Conservation (phyloP, 148 eudicot species). For the Persicaria maculosa region DNA sequence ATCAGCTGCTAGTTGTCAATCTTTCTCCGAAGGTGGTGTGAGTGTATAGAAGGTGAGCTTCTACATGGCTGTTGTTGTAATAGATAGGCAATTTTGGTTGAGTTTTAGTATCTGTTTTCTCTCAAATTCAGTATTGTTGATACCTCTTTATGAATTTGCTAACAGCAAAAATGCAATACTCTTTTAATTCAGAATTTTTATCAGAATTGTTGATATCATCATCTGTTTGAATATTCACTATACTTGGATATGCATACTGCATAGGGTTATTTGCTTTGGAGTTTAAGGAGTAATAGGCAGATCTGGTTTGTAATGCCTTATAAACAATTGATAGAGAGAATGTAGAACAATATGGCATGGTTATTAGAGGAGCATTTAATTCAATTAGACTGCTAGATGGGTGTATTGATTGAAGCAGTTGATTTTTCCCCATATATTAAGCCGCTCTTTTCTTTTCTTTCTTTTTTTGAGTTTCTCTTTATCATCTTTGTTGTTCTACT, state of each 20-base stretch:
- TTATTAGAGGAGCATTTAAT: background rate
- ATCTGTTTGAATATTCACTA: too few species aligned
- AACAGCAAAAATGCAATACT: too few species aligned
- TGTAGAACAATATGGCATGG: background rate
- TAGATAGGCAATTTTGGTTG: background rate
- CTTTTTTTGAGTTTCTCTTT: background rate
- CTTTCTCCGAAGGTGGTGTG: background rate
- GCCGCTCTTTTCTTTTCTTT: background rate
- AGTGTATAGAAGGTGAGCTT: slow-evolving; percentile 1
- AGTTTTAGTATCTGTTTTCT: background rate
- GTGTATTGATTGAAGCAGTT: background rate
- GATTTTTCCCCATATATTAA: background rate
- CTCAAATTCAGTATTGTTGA: background rate
- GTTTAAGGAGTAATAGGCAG: background rate
- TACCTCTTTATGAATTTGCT: background rate
- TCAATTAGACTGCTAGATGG: background rate
- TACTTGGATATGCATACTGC: background rate
- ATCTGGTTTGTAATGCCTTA: background rate
- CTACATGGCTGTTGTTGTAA: background rate
- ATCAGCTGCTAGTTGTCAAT: background rate
- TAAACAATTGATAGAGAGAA: background rate
- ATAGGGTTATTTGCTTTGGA: background rate
- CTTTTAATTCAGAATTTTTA: too few species aligned
- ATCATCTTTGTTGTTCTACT: slow-evolving; percentile 3
- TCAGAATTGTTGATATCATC: too few species aligned